Evolutionary conservation across 345 rosid genomes (phyloP).

Genomic region (Angophora floribunda): DNA sequence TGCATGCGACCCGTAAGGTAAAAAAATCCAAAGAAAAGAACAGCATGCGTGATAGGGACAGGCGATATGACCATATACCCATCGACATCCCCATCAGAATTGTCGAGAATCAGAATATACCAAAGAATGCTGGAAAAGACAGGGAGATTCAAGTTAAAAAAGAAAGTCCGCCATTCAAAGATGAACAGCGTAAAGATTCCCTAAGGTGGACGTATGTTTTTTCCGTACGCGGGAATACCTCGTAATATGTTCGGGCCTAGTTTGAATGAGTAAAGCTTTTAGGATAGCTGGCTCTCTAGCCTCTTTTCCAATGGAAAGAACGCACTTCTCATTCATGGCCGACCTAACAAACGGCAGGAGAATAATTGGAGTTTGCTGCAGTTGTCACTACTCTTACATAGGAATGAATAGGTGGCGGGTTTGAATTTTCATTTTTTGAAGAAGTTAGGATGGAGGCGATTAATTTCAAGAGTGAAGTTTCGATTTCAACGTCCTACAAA

Average conservation of each 20-base stretch:
- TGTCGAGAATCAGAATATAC: background rate
- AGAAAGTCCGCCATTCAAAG: background rate
- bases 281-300: background rate
- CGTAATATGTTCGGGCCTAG: background rate
- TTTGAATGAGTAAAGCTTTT: too few species aligned
- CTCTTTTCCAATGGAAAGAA: background rate
- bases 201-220: background rate
- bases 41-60: background rate
- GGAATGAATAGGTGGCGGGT: too few species aligned
- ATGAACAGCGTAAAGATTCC: background rate
- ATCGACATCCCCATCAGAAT: background rate
- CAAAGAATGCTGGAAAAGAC: background rate
- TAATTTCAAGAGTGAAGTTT: too few species aligned
- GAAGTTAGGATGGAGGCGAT: too few species aligned
- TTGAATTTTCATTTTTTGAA: too few species aligned
- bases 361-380: too few species aligned
- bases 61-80: background rate
- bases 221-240: background rate
- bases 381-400: too few species aligned
- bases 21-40: background rate
- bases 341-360: background rate
- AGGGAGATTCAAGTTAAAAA: background rate
- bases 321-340: background rate
- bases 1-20: background rate
- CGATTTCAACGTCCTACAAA: too few species aligned